These are phyloP conservation scores for Colletotrichum eremochloae DNA, from an alignment of 2,329 filamentous ascomycete genomes.

Conservation along the genomic window DNA sequence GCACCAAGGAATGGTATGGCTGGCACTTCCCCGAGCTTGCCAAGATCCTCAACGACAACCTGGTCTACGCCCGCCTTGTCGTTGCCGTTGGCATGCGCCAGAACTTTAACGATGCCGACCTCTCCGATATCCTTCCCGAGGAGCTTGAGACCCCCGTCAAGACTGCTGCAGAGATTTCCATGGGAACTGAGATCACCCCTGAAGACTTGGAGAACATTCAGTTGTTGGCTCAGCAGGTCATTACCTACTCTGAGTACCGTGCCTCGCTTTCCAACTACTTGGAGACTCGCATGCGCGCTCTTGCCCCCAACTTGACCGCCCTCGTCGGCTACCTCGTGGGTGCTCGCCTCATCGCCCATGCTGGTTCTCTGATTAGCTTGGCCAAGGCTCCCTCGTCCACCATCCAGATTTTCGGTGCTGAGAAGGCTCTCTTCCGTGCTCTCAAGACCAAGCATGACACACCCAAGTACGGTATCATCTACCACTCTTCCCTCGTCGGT, in stretches of 20 bases:
- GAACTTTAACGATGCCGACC: conserved; percentile 80
- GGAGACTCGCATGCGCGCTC: conserved; percentile 93
- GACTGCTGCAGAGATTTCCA: conserved; percentile 93
- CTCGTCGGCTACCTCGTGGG: conserved; percentile 95
- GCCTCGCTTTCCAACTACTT: conserved; percentile 90
- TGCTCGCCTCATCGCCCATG: conserved; percentile 93
- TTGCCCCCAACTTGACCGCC: conserved; percentile 94
- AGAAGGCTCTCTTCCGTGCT: conserved; percentile 98
- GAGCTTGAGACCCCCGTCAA: conserved; percentile 94
- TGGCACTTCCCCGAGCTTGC: conserved; percentile 99
- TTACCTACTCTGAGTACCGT: conserved; percentile 92
- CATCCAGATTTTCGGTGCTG: conserved; percentile 97
- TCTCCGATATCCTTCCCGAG: conserved; percentile 92
- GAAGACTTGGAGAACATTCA: conserved; percentile 95
- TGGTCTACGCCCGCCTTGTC: conserved; percentile 92
- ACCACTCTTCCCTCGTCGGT: conserved; percentile 92
- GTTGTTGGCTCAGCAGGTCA: conserved; percentile 91
- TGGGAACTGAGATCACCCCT: conserved; percentile 96
- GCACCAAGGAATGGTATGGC: conserved; percentile 99
- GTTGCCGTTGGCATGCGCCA: conserved; percentile 90
- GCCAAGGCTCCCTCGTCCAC: conserved; percentile 96
- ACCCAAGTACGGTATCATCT: conserved; percentile 96
- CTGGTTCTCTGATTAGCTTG: conserved; percentile 92
- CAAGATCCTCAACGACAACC: conserved; percentile 96
- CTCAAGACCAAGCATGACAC: conserved; percentile 99